A percentile compares a stretch with the other conserved stretches of the same genome.
Conservation (phyloP, 768 basidiomycete genomes). For the Paxillus rubicundulus region DNA sequence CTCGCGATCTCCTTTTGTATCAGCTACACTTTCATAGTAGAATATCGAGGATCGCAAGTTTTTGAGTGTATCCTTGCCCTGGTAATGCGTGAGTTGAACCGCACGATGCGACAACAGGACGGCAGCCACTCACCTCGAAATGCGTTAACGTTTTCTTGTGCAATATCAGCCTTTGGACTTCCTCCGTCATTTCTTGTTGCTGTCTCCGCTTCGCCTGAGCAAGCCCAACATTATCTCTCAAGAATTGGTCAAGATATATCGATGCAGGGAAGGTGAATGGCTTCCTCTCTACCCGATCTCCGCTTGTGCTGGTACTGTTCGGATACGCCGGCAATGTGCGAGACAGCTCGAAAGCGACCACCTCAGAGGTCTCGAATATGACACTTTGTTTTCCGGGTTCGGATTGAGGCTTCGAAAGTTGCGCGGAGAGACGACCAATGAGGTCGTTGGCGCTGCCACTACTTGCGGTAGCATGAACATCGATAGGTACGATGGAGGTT, state of each 20-base stretch:
- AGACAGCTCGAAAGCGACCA: conserved; percentile 56
- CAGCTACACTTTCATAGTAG: conserved; percentile 70
- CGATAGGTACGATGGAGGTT: conserved; percentile 52
- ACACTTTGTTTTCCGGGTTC: conserved; percentile 46
- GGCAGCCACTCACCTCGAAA: conserved; percentile 49
- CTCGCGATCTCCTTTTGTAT: conserved; percentile 43
- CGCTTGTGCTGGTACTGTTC: conserved; percentile 13
- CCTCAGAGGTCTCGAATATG: conserved; percentile 60
- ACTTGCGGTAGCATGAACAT: conserved; percentile 36
- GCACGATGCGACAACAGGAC: neutral
- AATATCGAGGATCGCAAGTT: conserved; percentile 60
- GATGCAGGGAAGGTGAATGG: conserved; percentile 59
- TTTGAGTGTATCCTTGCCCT: conserved; percentile 64
- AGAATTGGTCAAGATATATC: conserved; percentile 72
- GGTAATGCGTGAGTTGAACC: neutral
- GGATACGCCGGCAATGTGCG: conserved; percentile 24
- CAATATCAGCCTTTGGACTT: conserved; percentile 46
- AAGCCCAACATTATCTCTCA: conserved; percentile 52
- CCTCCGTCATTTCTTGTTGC: conserved; percentile 41
- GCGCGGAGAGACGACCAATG: conserved; percentile 46
- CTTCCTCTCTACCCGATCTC: conserved; percentile 25
- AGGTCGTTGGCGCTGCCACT: conserved; percentile 51
- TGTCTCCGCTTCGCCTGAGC: conserved; percentile 35
- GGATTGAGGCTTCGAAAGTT: conserved; percentile 28
- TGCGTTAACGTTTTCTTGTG: conserved; percentile 48